Evolutionary conservation across 805 yeast genomes (phyloP).

Genomic region (Candida sithepensis): DNA sequence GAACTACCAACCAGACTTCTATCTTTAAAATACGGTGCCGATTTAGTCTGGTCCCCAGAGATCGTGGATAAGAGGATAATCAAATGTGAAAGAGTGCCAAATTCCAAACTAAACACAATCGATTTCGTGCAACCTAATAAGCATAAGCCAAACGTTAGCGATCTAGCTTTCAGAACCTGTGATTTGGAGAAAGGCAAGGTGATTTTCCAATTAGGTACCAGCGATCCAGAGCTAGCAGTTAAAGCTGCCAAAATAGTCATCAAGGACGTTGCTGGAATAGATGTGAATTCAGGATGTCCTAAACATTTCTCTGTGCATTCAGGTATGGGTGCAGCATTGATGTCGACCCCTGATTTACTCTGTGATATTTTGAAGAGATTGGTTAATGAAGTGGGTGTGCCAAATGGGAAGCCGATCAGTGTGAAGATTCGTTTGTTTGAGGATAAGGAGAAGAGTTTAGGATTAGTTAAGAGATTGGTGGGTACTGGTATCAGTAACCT

Average conservation of each 20-base stretch:
- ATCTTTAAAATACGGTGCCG: conserved; percentile 83
- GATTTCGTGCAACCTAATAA: conserved; percentile 49
- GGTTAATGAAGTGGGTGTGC: conserved; percentile 78
- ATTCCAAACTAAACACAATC: conserved; percentile 52
- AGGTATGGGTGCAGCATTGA: conserved; percentile 96
- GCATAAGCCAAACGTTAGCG: conserved; percentile 44
- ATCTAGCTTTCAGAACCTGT: conserved; percentile 64
- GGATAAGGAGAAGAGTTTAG: conserved; percentile 54
- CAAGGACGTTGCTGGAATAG: conserved; percentile 86
- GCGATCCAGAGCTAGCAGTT: conserved; percentile 81
- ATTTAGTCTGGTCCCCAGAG: conserved; percentile 96
- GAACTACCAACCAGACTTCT: conserved; percentile 86
- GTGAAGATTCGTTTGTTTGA: conserved; percentile 85
- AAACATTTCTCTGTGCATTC: conserved; percentile 91
- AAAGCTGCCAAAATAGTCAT: conserved; percentile 81
- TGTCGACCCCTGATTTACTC: conserved; percentile 75
- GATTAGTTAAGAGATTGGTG: conserved; percentile 53
- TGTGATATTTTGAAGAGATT: conserved; percentile 63
- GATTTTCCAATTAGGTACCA: conserved; percentile 88
- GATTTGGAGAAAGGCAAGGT: conserved; percentile 57
- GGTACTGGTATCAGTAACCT: conserved; percentile 80
- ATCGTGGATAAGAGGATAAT: conserved; percentile 82
- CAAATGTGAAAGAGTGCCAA: conserved; percentile 61
- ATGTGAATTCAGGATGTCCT: conserved; percentile 95
- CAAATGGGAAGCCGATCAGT: conserved; percentile 74